Evolutionary conservation across 2,329 filamentous ascomycete genomes (phyloP).

Genomic region (Trichophyton simii): DNA sequence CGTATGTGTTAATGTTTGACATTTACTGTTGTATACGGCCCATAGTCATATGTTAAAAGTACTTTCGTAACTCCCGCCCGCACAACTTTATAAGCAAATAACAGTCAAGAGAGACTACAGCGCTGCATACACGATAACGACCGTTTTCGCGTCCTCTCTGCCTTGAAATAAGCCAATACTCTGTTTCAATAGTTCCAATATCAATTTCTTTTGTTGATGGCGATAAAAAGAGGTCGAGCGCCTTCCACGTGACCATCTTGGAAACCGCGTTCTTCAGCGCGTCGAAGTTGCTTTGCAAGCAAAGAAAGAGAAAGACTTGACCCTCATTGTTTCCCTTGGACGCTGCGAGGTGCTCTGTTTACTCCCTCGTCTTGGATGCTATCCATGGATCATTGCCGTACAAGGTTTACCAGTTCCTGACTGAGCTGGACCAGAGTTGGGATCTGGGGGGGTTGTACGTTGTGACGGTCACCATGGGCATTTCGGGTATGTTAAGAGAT

Average conservation of each 20-base stretch:
- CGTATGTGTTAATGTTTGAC: no score
- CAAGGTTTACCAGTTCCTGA: neutral
- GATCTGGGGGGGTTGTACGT: neutral
- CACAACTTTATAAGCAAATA: neutral
- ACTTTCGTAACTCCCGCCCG: no score
- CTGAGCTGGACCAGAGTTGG: constrained; percentile 9
- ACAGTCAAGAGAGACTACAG: neutral
- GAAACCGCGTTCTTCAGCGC: neutral
- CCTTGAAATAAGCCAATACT: neutral
- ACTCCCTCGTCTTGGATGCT: neutral
- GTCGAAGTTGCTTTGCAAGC: neutral
- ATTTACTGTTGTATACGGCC: no score
- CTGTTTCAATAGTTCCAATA: neutral
- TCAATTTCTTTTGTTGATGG: neutral
- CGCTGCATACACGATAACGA: neutral
- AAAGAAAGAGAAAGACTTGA: neutral
- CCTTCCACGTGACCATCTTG: neutral
- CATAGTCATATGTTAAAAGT: no score
- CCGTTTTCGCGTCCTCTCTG: neutral
- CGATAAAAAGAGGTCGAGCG: neutral
- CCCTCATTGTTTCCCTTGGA: neutral
- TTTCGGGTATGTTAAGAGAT: constrained; percentile 27
- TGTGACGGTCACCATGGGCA: constrained; percentile 27
- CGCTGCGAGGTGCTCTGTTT: neutral
- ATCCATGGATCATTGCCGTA: neutral